A percentile compares a stretch with the other conserved stretches of the same genome.
Evolutionary conservation across 1,284 basidiomycete species (phyloP).

Genomic region (Sporisorium reilianum): DNA sequence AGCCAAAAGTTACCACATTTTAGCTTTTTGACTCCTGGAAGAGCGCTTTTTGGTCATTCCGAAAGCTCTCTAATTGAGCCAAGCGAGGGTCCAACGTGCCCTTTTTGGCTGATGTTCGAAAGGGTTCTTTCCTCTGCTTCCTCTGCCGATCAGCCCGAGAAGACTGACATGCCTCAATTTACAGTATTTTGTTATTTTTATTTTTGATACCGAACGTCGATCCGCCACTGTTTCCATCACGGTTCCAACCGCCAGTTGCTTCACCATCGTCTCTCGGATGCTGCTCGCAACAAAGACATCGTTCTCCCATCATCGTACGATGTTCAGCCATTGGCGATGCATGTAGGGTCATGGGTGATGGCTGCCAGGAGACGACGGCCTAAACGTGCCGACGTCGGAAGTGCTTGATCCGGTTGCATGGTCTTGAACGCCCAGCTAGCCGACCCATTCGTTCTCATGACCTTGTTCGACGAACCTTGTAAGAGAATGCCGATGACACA

Average conservation of each 20-base stretch:
- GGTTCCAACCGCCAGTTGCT: background rate
- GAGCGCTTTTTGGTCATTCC: too few relatives aligned
- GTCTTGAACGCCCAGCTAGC: background rate
- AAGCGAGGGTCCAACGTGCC: slow-evolving; percentile 8
- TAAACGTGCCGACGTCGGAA: background rate
- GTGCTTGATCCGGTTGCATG: slow-evolving; percentile 5
- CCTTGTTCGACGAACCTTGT: background rate
- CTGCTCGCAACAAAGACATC: background rate
- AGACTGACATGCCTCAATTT: background rate
- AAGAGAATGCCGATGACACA: background rate
- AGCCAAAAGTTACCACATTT: too few relatives aligned
- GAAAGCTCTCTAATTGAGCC: slow-evolving; percentile 4
- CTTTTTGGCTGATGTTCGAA: too few relatives aligned
- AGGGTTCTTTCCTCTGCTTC: background rate
- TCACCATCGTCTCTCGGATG: background rate
- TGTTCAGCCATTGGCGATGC: background rate
- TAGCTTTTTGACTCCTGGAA: too few relatives aligned
- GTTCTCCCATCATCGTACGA: background rate
- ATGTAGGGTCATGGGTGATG: background rate
- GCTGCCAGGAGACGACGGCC: slow-evolving; percentile 2
- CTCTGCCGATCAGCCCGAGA: too few relatives aligned
- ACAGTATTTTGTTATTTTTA: background rate
- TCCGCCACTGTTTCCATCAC: background rate
- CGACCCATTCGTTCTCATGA: background rate
- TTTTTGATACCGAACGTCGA: background rate